phyloP scores from a whole-genome alignment of 805 yeast genomes.

The Candida xiaguanensis region DNA sequence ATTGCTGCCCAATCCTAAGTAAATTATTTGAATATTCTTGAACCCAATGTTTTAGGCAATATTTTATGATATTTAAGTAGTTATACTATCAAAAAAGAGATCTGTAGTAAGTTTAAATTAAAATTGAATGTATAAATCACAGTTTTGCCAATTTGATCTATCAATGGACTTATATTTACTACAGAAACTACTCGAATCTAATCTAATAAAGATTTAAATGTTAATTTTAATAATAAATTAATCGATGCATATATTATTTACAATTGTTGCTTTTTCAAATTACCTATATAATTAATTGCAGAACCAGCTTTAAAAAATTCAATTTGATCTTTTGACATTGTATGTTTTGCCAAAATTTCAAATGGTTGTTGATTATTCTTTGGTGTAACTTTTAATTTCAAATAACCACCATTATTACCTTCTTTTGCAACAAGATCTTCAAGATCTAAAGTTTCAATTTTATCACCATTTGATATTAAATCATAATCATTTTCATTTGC shows the following conservation, averaged over 20 bases:
- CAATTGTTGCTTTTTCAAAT: constrained; percentile 5
- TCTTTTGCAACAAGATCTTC: constrained; percentile 71
- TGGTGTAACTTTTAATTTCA: constrained; percentile 62
- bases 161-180: too few relatives aligned
- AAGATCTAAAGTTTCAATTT: constrained; percentile 69
- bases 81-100: too few relatives aligned
- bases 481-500: constrained; percentile 90
- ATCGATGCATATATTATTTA: not conserved
- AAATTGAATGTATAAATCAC: too few relatives aligned
- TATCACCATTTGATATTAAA: constrained; percentile 70
- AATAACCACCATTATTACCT: constrained; percentile 84
- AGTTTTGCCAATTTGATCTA: too few relatives aligned
- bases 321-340: constrained; percentile 95
- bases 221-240: too few relatives aligned
- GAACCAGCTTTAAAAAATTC: constrained; percentile 97
- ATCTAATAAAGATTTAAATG: too few relatives aligned
- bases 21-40: too few relatives aligned
- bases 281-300: constrained; percentile 79
- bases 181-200: too few relatives aligned
- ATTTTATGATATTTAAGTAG: too few relatives aligned
- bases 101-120: too few relatives aligned
- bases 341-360: constrained; percentile 78
- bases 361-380: constrained; percentile 69
- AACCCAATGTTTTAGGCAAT: too few relatives aligned
- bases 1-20: too few relatives aligned